Percentiles rank a stretch among this genome's conserved stretches.
These are phyloP conservation scores for Arxiozyma heterogenica DNA, from an alignment of 1,139 yeast genomes.

Conservation along the genomic window DNA sequence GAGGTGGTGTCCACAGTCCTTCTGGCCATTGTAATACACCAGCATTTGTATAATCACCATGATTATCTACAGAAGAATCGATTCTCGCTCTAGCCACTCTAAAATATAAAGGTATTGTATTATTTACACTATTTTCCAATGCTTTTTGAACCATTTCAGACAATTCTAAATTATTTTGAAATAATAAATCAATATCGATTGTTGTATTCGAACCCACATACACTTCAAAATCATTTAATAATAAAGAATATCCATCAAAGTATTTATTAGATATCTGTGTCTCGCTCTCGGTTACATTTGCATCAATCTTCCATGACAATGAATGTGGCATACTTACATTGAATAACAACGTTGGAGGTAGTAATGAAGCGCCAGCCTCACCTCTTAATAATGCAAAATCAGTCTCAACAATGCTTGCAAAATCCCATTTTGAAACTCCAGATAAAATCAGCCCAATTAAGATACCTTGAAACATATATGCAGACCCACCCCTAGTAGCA, in stretches of 20 bases:
- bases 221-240: conserved; percentile 73
- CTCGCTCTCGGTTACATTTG: conserved; percentile 5
- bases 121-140: conserved; percentile 18
- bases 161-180: conserved; percentile 32
- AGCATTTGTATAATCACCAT: conserved; percentile 51
- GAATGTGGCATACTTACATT: conserved; percentile 14
- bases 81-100: conserved; percentile 48
- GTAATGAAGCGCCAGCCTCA: conserved; percentile 55
- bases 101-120: conserved; percentile 39
- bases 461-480: conserved; percentile 72
- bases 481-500: conserved; percentile 63
- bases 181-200: conserved; percentile 36
- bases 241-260: conserved; percentile 46
- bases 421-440: conserved; percentile 90
- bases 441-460: conserved; percentile 71
- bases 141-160: conserved; percentile 24
- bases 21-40: conserved; percentile 50
- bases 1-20: conserved; percentile 41
- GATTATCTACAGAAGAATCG: conserved; percentile 33
- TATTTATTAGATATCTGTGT: conserved; percentile 6
- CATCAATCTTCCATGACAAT: conserved; percentile 20
- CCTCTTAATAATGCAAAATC: conserved; percentile 56
- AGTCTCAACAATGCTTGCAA: conserved; percentile 82
- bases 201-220: conserved; percentile 47
- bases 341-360: conserved; percentile 46